phyloP scores from a whole-genome alignment of 163 green algal genomes.

The Chloroidium sp. region DNA sequence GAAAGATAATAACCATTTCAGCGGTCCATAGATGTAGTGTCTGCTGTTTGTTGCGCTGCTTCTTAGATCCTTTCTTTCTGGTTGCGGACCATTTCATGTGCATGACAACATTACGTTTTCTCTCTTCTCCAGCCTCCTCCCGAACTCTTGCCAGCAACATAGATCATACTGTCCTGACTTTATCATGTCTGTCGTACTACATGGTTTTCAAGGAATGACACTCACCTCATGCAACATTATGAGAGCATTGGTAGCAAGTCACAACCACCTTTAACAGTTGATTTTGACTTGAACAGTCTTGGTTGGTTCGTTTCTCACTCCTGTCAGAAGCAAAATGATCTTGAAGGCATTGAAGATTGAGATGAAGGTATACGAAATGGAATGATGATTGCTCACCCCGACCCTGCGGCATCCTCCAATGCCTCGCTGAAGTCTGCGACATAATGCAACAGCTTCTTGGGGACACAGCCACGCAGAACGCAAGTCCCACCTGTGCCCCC shows the following conservation, averaged over 20 bases:
- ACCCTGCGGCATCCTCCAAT: conserved; percentile 69
- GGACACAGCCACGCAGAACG: conserved; percentile 93
- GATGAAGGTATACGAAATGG: too few species aligned
- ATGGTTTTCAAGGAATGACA: not conserved
- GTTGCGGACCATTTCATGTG: not conserved
- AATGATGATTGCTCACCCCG: conserved; percentile 53
- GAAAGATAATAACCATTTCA: not conserved
- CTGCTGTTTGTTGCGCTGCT: too few species aligned
- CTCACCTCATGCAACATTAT: not conserved
- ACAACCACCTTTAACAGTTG: not conserved
- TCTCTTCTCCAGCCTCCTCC: not conserved
- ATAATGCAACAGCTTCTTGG: conserved; percentile 95
- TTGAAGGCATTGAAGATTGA: too few species aligned
- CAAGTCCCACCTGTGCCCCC: conserved; percentile 92
- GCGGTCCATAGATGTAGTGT: not conserved
- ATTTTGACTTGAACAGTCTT: too few species aligned
- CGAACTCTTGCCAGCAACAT: too few species aligned
- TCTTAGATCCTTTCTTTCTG: too few species aligned
- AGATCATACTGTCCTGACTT: too few species aligned
- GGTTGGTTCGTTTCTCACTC: too few species aligned
- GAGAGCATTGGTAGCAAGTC: not conserved
- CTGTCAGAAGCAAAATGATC: too few species aligned
- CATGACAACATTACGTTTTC: not conserved
- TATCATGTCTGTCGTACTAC: too few species aligned
- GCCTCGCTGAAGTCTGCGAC: conserved; percentile 65